These are phyloP conservation scores for Lichtheimia ramosa DNA, from an alignment of 371 early-diverging fungal species.

Conservation along the genomic window DNA sequence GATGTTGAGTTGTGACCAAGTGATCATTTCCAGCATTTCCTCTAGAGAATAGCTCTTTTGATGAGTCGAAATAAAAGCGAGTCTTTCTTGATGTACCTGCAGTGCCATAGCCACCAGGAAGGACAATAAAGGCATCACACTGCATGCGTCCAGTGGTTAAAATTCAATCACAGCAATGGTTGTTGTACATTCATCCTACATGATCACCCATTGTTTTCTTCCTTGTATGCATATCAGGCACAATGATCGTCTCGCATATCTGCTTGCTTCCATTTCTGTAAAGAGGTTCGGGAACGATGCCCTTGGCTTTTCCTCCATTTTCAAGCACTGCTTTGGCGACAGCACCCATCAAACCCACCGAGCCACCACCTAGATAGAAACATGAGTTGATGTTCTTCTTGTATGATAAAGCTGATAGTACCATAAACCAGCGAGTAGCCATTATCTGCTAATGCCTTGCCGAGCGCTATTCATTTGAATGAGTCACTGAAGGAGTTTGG, in stretches of 20 bases:
- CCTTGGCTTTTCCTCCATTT: constrained; percentile 58
- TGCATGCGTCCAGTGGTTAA: constrained; percentile 3
- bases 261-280: constrained; percentile 44
- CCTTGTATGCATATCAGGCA: constrained; percentile 84
- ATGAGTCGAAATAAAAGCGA: no score
- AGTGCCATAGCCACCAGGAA: constrained; percentile 77
- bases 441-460: constrained; percentile 57
- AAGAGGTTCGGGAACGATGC: constrained; percentile 77
- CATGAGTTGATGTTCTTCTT: background rate
- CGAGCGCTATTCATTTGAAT: constrained; percentile 47
- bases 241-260: constrained; percentile 63
- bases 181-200: constrained; percentile 12
- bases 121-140: constrained; percentile 76
- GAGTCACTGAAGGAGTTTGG: background rate
- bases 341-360: constrained; percentile 77
- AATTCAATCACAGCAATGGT: no score
- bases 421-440: constrained; percentile 80
- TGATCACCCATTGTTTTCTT: constrained; percentile 77
- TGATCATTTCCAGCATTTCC: constrained; percentile 82
- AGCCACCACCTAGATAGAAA: constrained; percentile 67
- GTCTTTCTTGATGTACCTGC: background rate
- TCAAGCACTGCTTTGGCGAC: constrained; percentile 66
- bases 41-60: constrained; percentile 50
- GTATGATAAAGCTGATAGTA: constrained; percentile 15
- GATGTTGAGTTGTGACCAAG: constrained; percentile 81